phyloP scores from a whole-genome alignment of 108 stramenopile genomes.

The Nitzschia sp. region DNA sequence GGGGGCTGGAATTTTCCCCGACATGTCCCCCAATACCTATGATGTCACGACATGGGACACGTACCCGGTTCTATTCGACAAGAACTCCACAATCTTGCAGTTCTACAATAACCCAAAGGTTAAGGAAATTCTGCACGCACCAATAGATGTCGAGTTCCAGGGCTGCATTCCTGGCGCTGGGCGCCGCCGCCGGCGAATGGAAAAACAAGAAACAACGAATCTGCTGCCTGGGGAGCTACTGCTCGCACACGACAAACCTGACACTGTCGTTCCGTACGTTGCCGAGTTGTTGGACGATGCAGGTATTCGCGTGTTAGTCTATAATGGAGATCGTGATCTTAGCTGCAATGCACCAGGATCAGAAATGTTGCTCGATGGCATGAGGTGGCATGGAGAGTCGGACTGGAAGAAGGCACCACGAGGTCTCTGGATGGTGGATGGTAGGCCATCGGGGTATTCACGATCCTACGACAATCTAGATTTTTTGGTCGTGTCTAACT shows the following conservation, averaged over 20 bases:
- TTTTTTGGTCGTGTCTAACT: slow-evolving; percentile 64
- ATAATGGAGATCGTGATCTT: slow-evolving; percentile 79
- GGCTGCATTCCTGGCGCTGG: slow-evolving; percentile 70
- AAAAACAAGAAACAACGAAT: not conserved
- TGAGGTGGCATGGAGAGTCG: slow-evolving; percentile 62
- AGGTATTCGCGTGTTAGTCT: slow-evolving; percentile 59
- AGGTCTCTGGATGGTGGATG: slow-evolving; percentile 62
- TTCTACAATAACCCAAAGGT: slow-evolving; percentile 68
- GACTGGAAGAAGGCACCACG: slow-evolving; percentile 45
- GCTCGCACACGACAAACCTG: slow-evolving; percentile 57
- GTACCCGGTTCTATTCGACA: slow-evolving; percentile 15
- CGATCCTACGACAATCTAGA: slow-evolving; percentile 50
- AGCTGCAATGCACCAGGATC: slow-evolving; percentile 54
- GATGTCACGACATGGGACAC: slow-evolving; percentile 65
- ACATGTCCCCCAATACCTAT: slow-evolving; percentile 42
- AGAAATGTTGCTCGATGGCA: slow-evolving; percentile 56
- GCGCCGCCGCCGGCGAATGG: slow-evolving; percentile 34
- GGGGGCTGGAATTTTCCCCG: slow-evolving; percentile 33
- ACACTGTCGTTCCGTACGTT: slow-evolving; percentile 63
- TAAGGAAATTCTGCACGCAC: slow-evolving; percentile 52
- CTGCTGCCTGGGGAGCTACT: slow-evolving; percentile 32
- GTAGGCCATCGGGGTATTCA: slow-evolving; percentile 50
- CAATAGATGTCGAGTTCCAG: slow-evolving; percentile 18
- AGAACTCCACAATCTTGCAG: slow-evolving; percentile 8
- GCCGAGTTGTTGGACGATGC: slow-evolving; percentile 75